These are phyloP conservation scores for Galerina sulciceps DNA, from an alignment of 768 basidiomycete genomes.

Conservation along the genomic window DNA sequence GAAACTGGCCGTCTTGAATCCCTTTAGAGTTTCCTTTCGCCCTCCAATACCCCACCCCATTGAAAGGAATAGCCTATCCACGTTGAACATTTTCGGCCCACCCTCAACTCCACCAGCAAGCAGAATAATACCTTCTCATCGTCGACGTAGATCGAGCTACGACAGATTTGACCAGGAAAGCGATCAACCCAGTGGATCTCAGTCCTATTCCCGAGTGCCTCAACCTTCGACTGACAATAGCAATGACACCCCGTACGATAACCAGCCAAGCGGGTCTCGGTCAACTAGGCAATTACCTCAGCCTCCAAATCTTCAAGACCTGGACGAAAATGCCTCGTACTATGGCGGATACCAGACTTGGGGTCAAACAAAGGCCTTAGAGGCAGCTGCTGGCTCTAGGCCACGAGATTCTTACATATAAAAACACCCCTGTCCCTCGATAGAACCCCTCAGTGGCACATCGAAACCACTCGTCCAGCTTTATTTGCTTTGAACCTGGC, in stretches of 20 bases:
- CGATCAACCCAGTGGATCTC: too few species aligned
- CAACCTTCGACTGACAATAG: too few species aligned
- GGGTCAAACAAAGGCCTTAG: slow-evolving; percentile 22
- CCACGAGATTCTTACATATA: slow-evolving; percentile 22
- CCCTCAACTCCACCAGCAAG: not conserved
- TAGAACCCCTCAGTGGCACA: too few species aligned
- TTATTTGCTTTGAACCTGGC: too few species aligned
- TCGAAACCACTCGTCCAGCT: too few species aligned
- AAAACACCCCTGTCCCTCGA: not conserved
- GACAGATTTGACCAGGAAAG: too few species aligned
- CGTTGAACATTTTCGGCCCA: slow-evolving; percentile 1
- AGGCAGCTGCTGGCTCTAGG: slow-evolving; percentile 13
- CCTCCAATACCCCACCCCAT: slow-evolving; percentile 1
- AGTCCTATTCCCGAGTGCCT: too few species aligned
- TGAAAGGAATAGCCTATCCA: slow-evolving; percentile 5
- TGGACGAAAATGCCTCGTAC: slow-evolving; percentile 17
- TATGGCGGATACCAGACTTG: slow-evolving; percentile 25
- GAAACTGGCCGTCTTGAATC: not conserved
- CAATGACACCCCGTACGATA: not conserved
- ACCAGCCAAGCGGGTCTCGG: slow-evolving; percentile 11
- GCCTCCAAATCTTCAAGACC: not conserved
- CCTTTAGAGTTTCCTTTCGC: not conserved
- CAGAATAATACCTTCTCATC: not conserved
- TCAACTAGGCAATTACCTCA: not conserved
- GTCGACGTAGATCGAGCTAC: not conserved